Percentiles rank a stretch among this genome's conserved stretches.
phyloP scores from a whole-genome alignment of 2,329 filamentous ascomycete genomes.

The Lachnellula arida region DNA sequence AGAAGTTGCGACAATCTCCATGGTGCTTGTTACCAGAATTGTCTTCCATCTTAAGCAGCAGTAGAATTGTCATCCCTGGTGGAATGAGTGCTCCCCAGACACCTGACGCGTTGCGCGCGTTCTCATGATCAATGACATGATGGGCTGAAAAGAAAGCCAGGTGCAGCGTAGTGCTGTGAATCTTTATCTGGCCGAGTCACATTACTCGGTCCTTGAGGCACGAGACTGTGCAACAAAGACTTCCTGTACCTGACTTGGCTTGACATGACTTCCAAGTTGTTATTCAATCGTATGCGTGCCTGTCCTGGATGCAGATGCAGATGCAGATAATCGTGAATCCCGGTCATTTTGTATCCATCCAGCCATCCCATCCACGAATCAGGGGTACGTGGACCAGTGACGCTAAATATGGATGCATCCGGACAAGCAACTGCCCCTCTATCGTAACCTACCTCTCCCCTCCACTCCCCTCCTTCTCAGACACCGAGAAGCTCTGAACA shows the following conservation, averaged over 20 bases:
- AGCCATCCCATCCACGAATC: neutral
- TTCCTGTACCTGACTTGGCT: neutral
- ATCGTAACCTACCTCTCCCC: conserved; percentile 1
- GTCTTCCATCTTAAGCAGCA: too few relatives aligned
- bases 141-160: neutral
- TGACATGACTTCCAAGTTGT: too few relatives aligned
- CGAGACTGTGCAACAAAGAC: neutral
- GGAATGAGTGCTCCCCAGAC: neutral
- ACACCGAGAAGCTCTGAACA: conserved; percentile 1
- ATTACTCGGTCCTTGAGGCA: neutral
- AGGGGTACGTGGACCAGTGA: too few relatives aligned
- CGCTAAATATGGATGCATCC: too few relatives aligned
- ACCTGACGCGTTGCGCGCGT: neutral
- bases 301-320: neutral
- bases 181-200: neutral
- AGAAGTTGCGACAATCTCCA: too few relatives aligned
- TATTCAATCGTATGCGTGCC: neutral
- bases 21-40: too few relatives aligned
- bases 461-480: conserved; percentile 3
- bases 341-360: neutral
- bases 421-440: conserved; percentile 1
- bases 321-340: conserved; percentile 4
- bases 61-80: too few relatives aligned
- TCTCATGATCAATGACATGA: neutral
- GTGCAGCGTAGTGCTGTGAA: neutral